phyloP scores from a whole-genome alignment of 2,329 filamentous ascomycete genomes.

The Neobulgaria alba region DNA sequence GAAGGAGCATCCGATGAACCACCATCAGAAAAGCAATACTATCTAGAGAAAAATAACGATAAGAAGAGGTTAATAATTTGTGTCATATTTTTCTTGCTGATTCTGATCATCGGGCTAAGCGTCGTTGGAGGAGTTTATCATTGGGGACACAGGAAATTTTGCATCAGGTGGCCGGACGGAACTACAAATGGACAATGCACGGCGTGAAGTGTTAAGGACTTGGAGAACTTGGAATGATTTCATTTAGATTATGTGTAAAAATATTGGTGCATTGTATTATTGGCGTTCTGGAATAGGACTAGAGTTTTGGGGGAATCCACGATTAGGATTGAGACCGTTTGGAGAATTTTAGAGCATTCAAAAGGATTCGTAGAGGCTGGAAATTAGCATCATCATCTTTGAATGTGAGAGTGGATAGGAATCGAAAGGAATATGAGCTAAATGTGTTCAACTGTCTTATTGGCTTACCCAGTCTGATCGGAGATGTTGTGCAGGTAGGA shows the following conservation, averaged over 20 bases:
- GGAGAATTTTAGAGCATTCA: background rate
- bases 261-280: background rate
- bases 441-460: background rate
- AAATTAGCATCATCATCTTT: background rate
- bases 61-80: background rate
- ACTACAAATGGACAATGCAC: background rate
- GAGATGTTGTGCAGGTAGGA: background rate
- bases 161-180: background rate
- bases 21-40: background rate
- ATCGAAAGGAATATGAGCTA: too few species aligned
- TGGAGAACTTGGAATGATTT: background rate
- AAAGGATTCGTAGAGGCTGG: background rate
- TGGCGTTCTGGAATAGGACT: too few species aligned
- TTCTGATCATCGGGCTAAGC: background rate
- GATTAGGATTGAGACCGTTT: background rate
- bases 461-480: background rate
- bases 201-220: background rate
- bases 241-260: background rate
- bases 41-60: background rate
- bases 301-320: background rate
- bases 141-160: background rate
- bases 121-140: background rate
- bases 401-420: background rate
- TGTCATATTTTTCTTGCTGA: background rate
- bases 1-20: too few species aligned